Evolutionary conservation across 2,329 filamentous ascomycete genomes (phyloP).

Genomic region (Ophiocordyceps sinensis): DNA sequence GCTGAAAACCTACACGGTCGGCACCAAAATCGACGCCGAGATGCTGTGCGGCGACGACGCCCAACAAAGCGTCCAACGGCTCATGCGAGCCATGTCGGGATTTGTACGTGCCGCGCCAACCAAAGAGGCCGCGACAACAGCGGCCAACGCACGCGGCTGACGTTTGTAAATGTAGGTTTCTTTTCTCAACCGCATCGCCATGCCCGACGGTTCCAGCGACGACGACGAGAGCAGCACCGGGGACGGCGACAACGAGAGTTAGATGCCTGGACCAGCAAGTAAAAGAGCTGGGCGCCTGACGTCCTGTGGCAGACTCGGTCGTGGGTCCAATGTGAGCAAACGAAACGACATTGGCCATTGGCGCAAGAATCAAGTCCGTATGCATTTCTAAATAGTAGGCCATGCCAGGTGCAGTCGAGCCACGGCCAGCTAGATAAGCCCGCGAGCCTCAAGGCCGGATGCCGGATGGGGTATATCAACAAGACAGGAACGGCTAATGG

Average conservation of each 20-base stretch:
- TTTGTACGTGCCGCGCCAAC: slow-evolving; percentile 50
- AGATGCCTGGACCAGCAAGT: neutral
- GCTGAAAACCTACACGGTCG: slow-evolving; percentile 64
- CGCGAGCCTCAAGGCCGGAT: too few species aligned
- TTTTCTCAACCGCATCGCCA: slow-evolving; percentile 58
- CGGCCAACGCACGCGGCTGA: neutral
- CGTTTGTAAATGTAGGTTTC: slow-evolving; percentile 63
- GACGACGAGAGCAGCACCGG: slow-evolving; percentile 11
- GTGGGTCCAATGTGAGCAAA: too few species aligned
- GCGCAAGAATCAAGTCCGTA: neutral
- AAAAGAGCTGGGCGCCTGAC: neutral
- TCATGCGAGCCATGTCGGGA: slow-evolving; percentile 55
- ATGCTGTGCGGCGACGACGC: slow-evolving; percentile 47
- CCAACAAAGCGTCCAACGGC: slow-evolving; percentile 47
- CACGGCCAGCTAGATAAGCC: too few species aligned
- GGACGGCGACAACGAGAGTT: slow-evolving; percentile 2
- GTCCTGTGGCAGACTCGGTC: too few species aligned
- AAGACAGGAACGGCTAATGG: too few species aligned
- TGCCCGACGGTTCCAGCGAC: slow-evolving; percentile 46
- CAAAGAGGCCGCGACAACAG: neutral
- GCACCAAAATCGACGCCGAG: slow-evolving; percentile 49
- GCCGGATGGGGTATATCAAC: too few species aligned
- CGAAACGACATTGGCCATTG: too few species aligned
- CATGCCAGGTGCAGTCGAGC: too few species aligned
- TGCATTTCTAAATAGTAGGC: too few species aligned